phyloP scores from a whole-genome alignment of 345 rosid genomes.

The Euclidium syriacum region DNA sequence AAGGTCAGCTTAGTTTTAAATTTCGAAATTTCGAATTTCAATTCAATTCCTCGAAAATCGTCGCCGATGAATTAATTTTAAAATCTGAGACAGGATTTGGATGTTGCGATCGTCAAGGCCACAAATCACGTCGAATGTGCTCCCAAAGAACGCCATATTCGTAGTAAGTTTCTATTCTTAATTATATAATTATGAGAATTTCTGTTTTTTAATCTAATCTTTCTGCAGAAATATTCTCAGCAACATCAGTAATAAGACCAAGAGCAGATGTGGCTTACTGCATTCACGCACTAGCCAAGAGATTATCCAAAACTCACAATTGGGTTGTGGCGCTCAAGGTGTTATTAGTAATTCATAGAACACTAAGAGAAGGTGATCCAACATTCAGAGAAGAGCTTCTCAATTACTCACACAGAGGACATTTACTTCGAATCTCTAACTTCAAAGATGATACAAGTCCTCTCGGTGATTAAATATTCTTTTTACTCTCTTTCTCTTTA shows the following conservation, averaged over 20 bases:
- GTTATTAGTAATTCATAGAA: constrained; percentile 85
- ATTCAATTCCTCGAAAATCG: neutral
- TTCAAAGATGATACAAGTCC: constrained; percentile 98
- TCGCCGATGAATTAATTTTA: neutral
- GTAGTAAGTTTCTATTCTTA: constrained; percentile 40
- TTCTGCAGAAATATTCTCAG: constrained; percentile 73
- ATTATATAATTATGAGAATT: neutral
- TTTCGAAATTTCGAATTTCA: neutral
- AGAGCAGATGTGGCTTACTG: constrained; percentile 99
- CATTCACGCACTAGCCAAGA: constrained; percentile 85
- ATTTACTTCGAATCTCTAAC: constrained; percentile 89
- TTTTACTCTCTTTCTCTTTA: too few relatives aligned
- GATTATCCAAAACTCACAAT: constrained; percentile 81
- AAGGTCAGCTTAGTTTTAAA: constrained; percentile 45
- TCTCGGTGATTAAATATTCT: constrained; percentile 45
- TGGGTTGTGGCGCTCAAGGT: constrained; percentile 98
- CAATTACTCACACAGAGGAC: constrained; percentile 83
- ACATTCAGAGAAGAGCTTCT: constrained; percentile 93
- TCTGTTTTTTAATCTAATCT: neutral
- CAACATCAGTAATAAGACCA: constrained; percentile 77
- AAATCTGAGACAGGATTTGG: constrained; percentile 69
- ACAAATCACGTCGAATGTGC: constrained; percentile 94
- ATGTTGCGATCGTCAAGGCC: constrained; percentile 86
- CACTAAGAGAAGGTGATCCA: constrained; percentile 96
- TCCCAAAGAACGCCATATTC: constrained; percentile 81